Percentiles rank a stretch among this genome's conserved stretches.
Conservation (phyloP, 2,329 filamentous ascomycete genomes). For the Pleurostoma richardsiae region DNA sequence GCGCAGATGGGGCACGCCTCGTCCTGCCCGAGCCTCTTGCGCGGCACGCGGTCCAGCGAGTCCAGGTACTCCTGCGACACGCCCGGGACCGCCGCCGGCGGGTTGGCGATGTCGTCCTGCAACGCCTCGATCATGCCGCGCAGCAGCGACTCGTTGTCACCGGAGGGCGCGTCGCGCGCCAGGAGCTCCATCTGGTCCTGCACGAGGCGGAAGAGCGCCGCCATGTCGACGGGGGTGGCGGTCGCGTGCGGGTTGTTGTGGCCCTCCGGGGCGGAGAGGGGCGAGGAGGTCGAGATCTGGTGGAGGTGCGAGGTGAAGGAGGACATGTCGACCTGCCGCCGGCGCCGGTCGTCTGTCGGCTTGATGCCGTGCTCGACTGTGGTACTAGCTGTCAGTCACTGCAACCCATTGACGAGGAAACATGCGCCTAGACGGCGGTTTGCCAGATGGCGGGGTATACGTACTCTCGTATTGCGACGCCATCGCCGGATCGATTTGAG, state of each 20-base stretch:
- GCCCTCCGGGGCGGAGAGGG: conserved; percentile 23
- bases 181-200: conserved; percentile 53
- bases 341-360: conserved; percentile 29
- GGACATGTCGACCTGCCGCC: conserved; percentile 59
- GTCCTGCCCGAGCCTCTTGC: conserved; percentile 42
- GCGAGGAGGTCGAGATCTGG: conserved; percentile 36
- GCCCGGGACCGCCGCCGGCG: conserved; percentile 46
- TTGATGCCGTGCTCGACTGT: conserved; percentile 62
- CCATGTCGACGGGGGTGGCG: conserved; percentile 55
- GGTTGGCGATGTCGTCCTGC: conserved; percentile 44
- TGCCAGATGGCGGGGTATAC: conserved; percentile 1
- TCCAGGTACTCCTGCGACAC: conserved; percentile 57
- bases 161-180: conserved; percentile 40
- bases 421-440: too few relatives aligned
- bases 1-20: conserved; percentile 60
- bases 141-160: conserved; percentile 45
- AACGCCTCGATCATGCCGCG: conserved; percentile 40
- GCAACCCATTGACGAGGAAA: neutral
- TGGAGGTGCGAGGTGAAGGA: conserved; percentile 55
- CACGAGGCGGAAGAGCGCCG: conserved; percentile 52
- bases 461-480: conserved; percentile 53
- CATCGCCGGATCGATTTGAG: conserved; percentile 26
- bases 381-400: conserved; percentile 1
- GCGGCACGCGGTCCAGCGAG: conserved; percentile 50
- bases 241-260: conserved; percentile 51